Evolutionary conservation across 345 rosid genomes (phyloP).

Genomic region (Eutrema yunnanense): DNA sequence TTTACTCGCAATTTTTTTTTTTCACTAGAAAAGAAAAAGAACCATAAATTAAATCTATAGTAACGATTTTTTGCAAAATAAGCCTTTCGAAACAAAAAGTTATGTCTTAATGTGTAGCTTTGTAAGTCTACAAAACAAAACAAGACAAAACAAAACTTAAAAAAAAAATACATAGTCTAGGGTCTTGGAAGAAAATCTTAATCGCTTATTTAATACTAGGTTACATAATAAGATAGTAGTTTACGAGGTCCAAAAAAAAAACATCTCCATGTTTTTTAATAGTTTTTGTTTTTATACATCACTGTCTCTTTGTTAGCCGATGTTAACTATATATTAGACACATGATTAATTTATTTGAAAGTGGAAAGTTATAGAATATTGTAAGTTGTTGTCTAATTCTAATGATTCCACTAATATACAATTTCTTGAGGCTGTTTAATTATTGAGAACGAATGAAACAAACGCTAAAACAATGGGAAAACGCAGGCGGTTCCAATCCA

Average conservation of each 20-base stretch:
- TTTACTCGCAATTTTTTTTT: not conserved
- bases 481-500: constrained; percentile 67
- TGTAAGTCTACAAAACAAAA: not conserved
- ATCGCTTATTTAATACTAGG: not conserved
- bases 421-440: not conserved
- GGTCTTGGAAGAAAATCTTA: not conserved
- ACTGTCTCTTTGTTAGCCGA: not conserved
- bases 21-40: not conserved
- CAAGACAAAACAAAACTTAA: not conserved
- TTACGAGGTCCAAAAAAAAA: not conserved
- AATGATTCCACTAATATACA: not conserved
- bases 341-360: not conserved
- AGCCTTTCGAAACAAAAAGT: not conserved
- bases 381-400: not conserved
- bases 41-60: not conserved
- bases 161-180: not conserved
- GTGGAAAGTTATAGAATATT: not conserved
- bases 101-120: not conserved
- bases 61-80: not conserved
- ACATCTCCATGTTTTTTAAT: not conserved
- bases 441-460: not conserved
- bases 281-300: not conserved
- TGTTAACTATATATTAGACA: not conserved
- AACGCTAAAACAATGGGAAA: constrained; percentile 1
- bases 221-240: not conserved